Base-by-base conservation (phyloP, 768 basidiomycete species). In the Hygrophorus pudorinus region DNA sequence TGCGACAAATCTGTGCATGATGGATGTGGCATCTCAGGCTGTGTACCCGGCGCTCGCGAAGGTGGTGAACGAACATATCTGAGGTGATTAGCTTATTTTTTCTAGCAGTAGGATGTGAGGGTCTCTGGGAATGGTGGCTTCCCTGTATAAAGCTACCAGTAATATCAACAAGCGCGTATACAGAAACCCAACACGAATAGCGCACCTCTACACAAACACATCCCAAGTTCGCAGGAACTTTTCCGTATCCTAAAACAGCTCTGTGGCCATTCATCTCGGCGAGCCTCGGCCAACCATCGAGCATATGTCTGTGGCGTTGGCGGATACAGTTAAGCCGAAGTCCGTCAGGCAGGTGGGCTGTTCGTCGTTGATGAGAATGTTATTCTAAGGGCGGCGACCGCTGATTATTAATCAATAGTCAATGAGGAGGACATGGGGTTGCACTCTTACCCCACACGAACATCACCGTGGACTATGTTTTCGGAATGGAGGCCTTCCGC, bases 221-320 rank as follows among this genome's bases (percentile, higher is more conserved):
- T 8, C 52, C 64, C 44, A 64, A 62, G 64, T 62, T 30, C 60
- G 48, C 13, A 45, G 28, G 34, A 58, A 60, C 17, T 44, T 33
- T 9, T 47, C 49, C 24, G 24, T 7, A 24, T n/a, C n/a, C 53
- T 30, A 58, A 59, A 3, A 49, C 44, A 65, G 50, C 47, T 65
- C 64, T 13, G 64, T 63, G 1, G 61, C 59, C 61, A 59, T 65
- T 59, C 62, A 65, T n/a, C 59, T 42, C 8, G 55, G 48, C 17
- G 56, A 53, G 17, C 61, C 34, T n/a, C 34, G 52, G 13, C 51
- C 49, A 32, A 49, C 55, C 5, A 59, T 56, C 2, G 55, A 53
- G 32, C 54, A 48, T 14, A 51, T 53, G 5, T 52, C 50, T 5
- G 60, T 61, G 29, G 51, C 55, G 35, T 65, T 59, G 14, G 55